phyloP scores from a whole-genome alignment of 2,329 filamentous ascomycete species.

The Pestalotiopsis sp. region DNA sequence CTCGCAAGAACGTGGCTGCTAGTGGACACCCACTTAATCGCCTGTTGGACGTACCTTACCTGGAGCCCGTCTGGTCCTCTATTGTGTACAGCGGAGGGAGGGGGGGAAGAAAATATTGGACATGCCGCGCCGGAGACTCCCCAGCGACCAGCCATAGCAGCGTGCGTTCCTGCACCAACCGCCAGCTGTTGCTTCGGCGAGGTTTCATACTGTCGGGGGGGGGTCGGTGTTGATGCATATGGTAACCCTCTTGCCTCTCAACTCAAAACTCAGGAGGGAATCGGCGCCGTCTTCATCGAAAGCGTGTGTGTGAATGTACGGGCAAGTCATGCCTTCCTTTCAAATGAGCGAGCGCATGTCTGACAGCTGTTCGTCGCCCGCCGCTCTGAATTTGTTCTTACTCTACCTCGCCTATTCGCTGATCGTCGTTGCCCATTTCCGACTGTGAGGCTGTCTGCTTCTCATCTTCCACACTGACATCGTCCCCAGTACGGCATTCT shows the following conservation, averaged over 20 bases:
- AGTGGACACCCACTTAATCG: too few species aligned
- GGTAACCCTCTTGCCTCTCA: not conserved
- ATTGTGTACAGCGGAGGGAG: not conserved
- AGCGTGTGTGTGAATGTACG: too few species aligned
- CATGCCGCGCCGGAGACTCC: not conserved
- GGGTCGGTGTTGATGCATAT: not conserved
- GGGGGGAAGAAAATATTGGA: not conserved
- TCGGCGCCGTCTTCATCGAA: too few species aligned
- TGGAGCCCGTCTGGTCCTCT: too few species aligned
- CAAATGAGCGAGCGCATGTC: not conserved
- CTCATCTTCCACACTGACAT: not conserved
- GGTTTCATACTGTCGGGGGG: not conserved
- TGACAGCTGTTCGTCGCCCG: not conserved
- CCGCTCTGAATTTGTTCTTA: not conserved
- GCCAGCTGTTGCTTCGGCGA: not conserved
- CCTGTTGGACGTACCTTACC: too few species aligned
- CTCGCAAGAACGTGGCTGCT: too few species aligned
- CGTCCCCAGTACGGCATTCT: too few species aligned
- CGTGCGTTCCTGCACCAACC: conserved; percentile 2
- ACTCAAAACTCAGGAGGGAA: not conserved
- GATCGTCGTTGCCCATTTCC: not conserved
- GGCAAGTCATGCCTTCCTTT: too few species aligned
- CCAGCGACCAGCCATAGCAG: not conserved
- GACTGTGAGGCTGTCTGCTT: not conserved
- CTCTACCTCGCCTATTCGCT: not conserved